Evolutionary conservation across 805 yeast genomes (phyloP).

Genomic region (Candida bentonensis): DNA sequence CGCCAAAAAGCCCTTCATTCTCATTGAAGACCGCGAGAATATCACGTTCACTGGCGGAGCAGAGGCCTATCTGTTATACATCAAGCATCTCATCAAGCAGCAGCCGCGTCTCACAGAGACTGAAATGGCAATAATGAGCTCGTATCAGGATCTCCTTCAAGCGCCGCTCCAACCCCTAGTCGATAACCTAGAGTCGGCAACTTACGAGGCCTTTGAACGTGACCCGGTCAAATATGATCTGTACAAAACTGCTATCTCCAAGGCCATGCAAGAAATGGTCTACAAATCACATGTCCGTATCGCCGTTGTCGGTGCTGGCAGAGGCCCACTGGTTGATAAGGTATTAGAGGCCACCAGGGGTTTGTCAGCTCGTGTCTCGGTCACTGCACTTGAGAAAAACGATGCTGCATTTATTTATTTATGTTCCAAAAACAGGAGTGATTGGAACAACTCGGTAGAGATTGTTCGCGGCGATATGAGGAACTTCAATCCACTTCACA

Average conservation of each 20-base stretch:
- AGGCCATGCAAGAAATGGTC: constrained; percentile 30
- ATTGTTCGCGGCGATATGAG: constrained; percentile 50
- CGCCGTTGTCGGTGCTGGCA: constrained; percentile 74
- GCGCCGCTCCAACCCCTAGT: constrained; percentile 65
- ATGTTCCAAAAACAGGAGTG: constrained; percentile 30
- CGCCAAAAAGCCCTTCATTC: constrained; percentile 29
- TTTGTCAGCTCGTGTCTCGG: constrained; percentile 14
- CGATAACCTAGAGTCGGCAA: constrained; percentile 38
- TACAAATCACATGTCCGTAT: constrained; percentile 15
- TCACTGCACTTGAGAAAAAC: constrained; percentile 63
- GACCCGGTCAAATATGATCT: constrained; percentile 56
- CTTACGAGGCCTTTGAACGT: constrained; percentile 57
- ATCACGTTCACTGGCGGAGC: constrained; percentile 20
- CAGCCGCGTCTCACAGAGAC: constrained; percentile 5
- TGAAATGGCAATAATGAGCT: constrained; percentile 9
- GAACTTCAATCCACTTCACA: constrained; percentile 27
- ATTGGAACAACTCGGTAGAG: constrained; percentile 41
- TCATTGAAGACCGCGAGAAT: constrained; percentile 40
- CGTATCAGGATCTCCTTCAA: constrained; percentile 26
- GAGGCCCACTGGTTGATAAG: constrained; percentile 64
- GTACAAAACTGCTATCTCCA: constrained; percentile 49
- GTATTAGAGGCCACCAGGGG: constrained; percentile 28
- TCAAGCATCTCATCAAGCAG: constrained; percentile 26
- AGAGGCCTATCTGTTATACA: constrained; percentile 28
- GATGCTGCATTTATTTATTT: constrained; percentile 40